Percentiles rank a stretch among this genome's conserved stretches.
phyloP scores from a whole-genome alignment of 2,329 filamentous ascomycete species.

The Apiospora rasikravindrae region DNA sequence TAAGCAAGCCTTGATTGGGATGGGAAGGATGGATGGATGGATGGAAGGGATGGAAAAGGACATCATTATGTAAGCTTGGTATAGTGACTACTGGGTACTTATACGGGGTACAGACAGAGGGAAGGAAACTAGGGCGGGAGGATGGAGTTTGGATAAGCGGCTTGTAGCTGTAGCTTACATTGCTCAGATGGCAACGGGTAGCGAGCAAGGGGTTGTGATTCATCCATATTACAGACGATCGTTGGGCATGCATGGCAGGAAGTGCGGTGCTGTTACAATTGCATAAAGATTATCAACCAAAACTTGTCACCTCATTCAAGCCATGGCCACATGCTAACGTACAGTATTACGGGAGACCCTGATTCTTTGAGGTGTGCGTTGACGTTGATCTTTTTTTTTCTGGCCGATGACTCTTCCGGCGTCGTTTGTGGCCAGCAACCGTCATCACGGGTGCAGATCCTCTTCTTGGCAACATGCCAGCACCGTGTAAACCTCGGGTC shows the following conservation, averaged over 20 bases:
- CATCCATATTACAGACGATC: neutral
- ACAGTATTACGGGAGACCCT: neutral
- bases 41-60: neutral
- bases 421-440: neutral
- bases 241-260: neutral
- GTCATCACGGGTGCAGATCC: neutral
- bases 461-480: neutral
- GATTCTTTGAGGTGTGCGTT: neutral
- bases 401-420: neutral
- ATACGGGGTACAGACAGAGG: neutral
- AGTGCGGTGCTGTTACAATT: no score
- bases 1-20: neutral
- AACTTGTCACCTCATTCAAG: neutral
- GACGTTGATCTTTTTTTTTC: neutral
- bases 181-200: neutral
- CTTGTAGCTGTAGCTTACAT: neutral
- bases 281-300: no score
- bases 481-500: neutral
- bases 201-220: neutral
- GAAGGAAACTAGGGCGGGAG: neutral
- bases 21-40: neutral
- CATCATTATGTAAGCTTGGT: neutral
- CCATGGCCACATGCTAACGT: neutral
- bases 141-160: neutral
- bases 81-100: neutral